phyloP scores from a whole-genome alignment of 1,284 basidiomycete genomes.

The Microbotryum saponariae region DNA sequence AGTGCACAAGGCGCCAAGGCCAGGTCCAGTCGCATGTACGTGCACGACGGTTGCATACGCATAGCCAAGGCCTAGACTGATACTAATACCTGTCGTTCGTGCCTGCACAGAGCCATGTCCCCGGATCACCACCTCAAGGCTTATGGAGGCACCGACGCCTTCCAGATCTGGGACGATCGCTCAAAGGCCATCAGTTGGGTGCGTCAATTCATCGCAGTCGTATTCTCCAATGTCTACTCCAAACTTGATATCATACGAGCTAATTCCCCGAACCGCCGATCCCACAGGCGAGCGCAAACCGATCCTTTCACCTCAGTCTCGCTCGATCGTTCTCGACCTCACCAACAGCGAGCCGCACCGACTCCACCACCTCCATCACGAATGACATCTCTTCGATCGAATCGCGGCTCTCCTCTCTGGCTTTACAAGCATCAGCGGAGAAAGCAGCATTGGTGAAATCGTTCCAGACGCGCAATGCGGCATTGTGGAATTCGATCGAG shows the following conservation, averaged over 20 bases:
- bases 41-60: not conserved
- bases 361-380: not conserved
- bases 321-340: slow-evolving; percentile 14
- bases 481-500: slow-evolving; percentile 62
- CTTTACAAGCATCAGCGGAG: slow-evolving; percentile 39
- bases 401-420: slow-evolving; percentile 22
- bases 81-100: too few species aligned
- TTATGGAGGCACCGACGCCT: slow-evolving; percentile 9
- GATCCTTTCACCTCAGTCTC: slow-evolving; percentile 26
- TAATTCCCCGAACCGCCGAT: not conserved
- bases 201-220: not conserved
- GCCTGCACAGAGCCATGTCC: not conserved
- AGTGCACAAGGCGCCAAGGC: too few species aligned
- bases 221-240: not conserved
- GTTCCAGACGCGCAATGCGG: slow-evolving; percentile 68
- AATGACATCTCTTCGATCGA: slow-evolving; percentile 16
- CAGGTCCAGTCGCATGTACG: not conserved
- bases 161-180: slow-evolving; percentile 24
- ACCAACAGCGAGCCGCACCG: not conserved
- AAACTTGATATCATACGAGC: too few species aligned
- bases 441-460: slow-evolving; percentile 64
- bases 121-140: not conserved
- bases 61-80: too few species aligned
- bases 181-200: slow-evolving; percentile 20
- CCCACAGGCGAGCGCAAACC: slow-evolving; percentile 26